Percentiles rank a stretch among this genome's conserved stretches.
Conservation (phyloP, 2,329 filamentous ascomycete genomes). For the Blastomyces percursus region DNA sequence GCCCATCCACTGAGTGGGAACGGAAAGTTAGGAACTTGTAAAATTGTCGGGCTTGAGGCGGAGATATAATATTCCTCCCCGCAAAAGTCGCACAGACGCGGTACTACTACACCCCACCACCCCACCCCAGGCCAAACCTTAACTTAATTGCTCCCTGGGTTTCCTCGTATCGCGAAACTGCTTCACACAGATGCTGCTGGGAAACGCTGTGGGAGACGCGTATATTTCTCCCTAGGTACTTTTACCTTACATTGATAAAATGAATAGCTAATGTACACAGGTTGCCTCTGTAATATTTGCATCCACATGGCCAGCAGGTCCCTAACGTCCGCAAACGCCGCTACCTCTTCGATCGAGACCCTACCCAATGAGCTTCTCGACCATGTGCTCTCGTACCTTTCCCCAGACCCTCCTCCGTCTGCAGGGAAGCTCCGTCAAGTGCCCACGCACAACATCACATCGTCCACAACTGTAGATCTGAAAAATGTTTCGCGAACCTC, state of each 20-base stretch:
- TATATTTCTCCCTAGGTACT: neutral
- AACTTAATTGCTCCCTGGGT: neutral
- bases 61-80: too few species aligned
- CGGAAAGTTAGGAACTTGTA: too few species aligned
- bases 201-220: neutral
- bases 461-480: slow-evolving; percentile 31
- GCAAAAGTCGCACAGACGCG: too few species aligned
- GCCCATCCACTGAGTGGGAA: too few species aligned
- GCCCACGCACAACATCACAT: slow-evolving; percentile 37
- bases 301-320: slow-evolving; percentile 1
- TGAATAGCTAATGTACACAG: neutral
- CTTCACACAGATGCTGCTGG: neutral
- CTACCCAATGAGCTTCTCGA: slow-evolving; percentile 53
- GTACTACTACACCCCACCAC: too few species aligned
- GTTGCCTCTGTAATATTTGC: neutral
- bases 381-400: slow-evolving; percentile 47
- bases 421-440: slow-evolving; percentile 39
- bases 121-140: too few species aligned
- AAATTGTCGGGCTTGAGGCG: too few species aligned
- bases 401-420: slow-evolving; percentile 41
- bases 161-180: neutral
- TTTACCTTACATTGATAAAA: neutral
- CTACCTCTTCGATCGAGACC: slow-evolving; percentile 13
- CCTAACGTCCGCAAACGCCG: neutral
- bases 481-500: slow-evolving; percentile 49